Evolutionary conservation across 257 asterid species (phyloP).

Genomic region (Petunia secreta): DNA sequence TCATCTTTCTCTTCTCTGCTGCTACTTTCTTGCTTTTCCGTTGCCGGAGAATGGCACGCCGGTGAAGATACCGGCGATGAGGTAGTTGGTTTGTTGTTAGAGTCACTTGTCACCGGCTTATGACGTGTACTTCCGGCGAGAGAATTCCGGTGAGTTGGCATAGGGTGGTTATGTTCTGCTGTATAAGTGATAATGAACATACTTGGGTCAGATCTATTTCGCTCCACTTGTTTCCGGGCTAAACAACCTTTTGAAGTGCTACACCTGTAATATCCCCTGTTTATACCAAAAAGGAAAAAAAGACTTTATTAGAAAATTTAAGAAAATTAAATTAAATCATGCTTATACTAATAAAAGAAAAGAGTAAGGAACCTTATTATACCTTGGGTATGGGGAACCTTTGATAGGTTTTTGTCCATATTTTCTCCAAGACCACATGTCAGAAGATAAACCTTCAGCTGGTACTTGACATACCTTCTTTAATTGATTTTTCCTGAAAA

Average conservation of each 20-base stretch:
- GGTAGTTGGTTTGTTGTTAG: conserved; percentile 44
- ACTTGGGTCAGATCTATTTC: conserved; percentile 91
- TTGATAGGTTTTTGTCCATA: conserved; percentile 96
- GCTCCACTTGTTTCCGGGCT: conserved; percentile 97
- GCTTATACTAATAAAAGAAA: neutral
- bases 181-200: conserved; percentile 90
- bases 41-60: conserved; percentile 42
- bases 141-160: conserved; percentile 90
- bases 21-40: conserved; percentile 54
- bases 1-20: conserved; percentile 47
- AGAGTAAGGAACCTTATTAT: neutral
- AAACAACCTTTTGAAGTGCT: conserved; percentile 90
- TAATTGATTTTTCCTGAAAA: conserved; percentile 66
- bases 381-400: conserved; percentile 98
- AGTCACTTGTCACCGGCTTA: conserved; percentile 52
- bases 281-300: neutral
- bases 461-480: conserved; percentile 81
- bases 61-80: conserved; percentile 53
- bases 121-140: conserved; percentile 88
- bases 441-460: conserved; percentile 81
- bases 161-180: conserved; percentile 90
- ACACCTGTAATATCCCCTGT: conserved; percentile 94
- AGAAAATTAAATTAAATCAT: neutral
- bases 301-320: conserved; percentile 17
- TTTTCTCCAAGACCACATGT: conserved; percentile 96